Percentiles rank a stretch among this genome's conserved stretches.
phyloP scores from a whole-genome alignment of 2,329 filamentous ascomycete genomes.

The Orbilia oligospora region DNA sequence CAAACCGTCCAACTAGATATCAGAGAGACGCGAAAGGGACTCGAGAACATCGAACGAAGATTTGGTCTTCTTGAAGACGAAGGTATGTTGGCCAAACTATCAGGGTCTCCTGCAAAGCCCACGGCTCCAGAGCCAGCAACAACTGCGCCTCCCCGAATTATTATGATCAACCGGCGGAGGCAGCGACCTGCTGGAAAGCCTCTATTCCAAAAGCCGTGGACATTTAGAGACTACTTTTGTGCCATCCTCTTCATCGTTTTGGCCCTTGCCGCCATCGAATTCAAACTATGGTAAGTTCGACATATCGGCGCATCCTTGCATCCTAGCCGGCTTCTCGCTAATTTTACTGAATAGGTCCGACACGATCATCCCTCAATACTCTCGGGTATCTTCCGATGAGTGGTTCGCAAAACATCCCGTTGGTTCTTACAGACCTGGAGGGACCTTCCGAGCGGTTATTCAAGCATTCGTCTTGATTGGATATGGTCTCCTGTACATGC shows the following conservation, averaged over 20 bases:
- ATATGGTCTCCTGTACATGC: constrained; percentile 10
- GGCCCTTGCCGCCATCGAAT: constrained; percentile 38
- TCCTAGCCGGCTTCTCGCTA: constrained; percentile 16
- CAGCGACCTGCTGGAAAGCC: constrained; percentile 19
- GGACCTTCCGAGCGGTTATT: constrained; percentile 46
- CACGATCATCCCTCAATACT: constrained; percentile 58
- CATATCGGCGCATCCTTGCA: constrained; percentile 24
- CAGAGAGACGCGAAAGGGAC: constrained; percentile 50
- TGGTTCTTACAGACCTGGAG: constrained; percentile 46
- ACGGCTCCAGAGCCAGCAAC: background rate
- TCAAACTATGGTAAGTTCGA: constrained; percentile 52
- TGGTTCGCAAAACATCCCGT: constrained; percentile 58
- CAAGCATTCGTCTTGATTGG: constrained; percentile 33
- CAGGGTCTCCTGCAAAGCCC: constrained; percentile 4
- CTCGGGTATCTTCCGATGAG: constrained; percentile 52
- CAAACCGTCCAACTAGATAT: constrained; percentile 57
- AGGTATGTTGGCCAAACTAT: constrained; percentile 27
- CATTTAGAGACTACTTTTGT: constrained; percentile 53
- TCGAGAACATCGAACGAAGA: constrained; percentile 56
- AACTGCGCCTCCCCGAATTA: background rate
- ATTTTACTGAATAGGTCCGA: constrained; percentile 49
- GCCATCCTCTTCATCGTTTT: constrained; percentile 38
- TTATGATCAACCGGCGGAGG: constrained; percentile 35
- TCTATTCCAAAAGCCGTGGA: constrained; percentile 44
- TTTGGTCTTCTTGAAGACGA: constrained; percentile 57